Evolutionary conservation across 2,329 filamentous ascomycete genomes (phyloP), one percentile per base, ranked within the genome.

Genomic region (Pseudogymnoascus sp.): DNA sequence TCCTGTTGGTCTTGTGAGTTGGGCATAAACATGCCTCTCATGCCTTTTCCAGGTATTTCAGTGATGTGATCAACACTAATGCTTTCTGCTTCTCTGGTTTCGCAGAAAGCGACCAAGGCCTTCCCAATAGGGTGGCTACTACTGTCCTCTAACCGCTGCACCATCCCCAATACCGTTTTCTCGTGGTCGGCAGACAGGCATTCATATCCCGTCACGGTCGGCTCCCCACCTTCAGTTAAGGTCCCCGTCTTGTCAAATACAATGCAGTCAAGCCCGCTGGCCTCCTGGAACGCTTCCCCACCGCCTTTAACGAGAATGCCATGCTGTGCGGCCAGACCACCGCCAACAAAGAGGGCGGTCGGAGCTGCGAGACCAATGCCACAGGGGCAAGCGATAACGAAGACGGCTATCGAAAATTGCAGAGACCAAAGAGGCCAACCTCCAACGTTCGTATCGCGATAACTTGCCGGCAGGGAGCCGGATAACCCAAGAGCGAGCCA

Each of bases 341-440:
- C 78, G 24, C 79, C 80, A 31, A 83, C 79, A 59, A 82, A 81
- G 7, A 83, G 68, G 5, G 80, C 80, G 13, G 80, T 82, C 1
- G 80, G 80, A 8, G 79, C 79, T 17, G 80, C 80, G 21, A 83
- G 75, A n/a, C 79, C 80, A 54, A 83, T 79, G 9, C 80, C 80
- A 64, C 80, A 83, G n/a, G 80, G 80, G 66, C 80, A 83, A 0
- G 80, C 80, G 58, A 82, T 76, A 35, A 83, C 78, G 62, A 83
- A 81, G 39, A 82, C 80, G 5, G 80, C 78, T 50, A 83, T 83
- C 4, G 80, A 87, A 79, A 92, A 92, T 62, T 88, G 84, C 47
- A 92, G 79, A 1, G 87, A 85, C 76, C 89, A 91, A 1, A 86
- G 80, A 0, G 82, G 79, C 82, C 85, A 87, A 11, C 84, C 84